Evolutionary conservation across 2,329 filamentous ascomycete genomes (phyloP).

Genomic region (Cyphellophora europaea): DNA sequence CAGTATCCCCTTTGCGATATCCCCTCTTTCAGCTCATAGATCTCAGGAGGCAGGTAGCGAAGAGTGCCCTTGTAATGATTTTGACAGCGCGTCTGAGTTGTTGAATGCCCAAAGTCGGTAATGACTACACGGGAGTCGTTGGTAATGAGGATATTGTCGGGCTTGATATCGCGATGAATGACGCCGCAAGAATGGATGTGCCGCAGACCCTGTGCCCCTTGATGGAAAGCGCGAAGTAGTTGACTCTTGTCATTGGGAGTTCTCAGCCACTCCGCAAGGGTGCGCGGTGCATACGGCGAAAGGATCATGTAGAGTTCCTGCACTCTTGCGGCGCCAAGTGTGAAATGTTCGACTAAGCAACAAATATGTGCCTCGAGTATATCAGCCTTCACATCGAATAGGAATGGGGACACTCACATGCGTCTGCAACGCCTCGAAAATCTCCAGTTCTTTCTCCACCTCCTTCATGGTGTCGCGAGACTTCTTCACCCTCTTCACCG

Average conservation of each 20-base stretch:
- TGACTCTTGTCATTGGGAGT: background rate
- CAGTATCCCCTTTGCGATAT: background rate
- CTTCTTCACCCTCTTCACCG: slow-evolving; percentile 8
- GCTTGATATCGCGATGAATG: slow-evolving; percentile 84
- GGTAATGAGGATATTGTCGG: slow-evolving; percentile 81
- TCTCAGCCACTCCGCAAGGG: slow-evolving; percentile 4
- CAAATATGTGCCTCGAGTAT: slow-evolving; percentile 3
- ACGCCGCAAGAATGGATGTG: slow-evolving; percentile 81
- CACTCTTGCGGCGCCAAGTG: slow-evolving; percentile 5
- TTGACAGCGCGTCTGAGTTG: slow-evolving; percentile 24
- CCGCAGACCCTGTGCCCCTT: slow-evolving; percentile 78
- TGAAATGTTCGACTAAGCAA: slow-evolving; percentile 6
- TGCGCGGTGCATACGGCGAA: slow-evolving; percentile 5
- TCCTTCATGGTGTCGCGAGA: slow-evolving; percentile 3
- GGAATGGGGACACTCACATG: slow-evolving; percentile 4
- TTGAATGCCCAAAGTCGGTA: slow-evolving; percentile 98
- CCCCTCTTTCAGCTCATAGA: slow-evolving; percentile 4
- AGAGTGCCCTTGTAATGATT: slow-evolving; percentile 54
- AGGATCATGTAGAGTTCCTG: slow-evolving; percentile 9
- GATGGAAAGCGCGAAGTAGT: slow-evolving; percentile 62
- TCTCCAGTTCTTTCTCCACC: slow-evolving; percentile 6
- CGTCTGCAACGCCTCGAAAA: slow-evolving; percentile 4
- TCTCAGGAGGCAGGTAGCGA: slow-evolving; percentile 85
- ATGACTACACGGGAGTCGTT: slow-evolving; percentile 88
- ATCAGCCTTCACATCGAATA: background rate